phyloP scores from a whole-genome alignment of 2,329 filamentous ascomycete genomes.

The Aspergillus quadrilineatus region DNA sequence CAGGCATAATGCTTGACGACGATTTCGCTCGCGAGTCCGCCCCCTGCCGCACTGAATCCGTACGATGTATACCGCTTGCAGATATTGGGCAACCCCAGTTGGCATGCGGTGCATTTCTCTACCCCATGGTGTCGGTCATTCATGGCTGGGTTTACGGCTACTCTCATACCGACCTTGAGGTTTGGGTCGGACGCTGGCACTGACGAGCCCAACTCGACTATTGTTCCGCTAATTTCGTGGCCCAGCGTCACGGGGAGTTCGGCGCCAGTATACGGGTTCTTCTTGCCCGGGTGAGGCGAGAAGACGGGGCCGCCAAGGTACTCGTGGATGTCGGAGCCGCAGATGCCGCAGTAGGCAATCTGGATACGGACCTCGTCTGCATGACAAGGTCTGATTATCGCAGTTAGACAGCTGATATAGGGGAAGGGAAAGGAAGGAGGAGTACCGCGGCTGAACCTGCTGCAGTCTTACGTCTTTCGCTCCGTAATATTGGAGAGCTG shows the following conservation, averaged over 20 bases:
- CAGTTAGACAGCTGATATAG: not conserved
- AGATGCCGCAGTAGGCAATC: conserved; percentile 9
- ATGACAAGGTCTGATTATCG: not conserved
- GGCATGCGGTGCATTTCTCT: not conserved
- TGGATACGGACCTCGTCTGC: conserved; percentile 6
- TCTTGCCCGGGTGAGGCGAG: not conserved
- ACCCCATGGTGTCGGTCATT: conserved; percentile 3
- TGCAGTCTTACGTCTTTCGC: not conserved
- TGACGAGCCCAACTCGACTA: not conserved
- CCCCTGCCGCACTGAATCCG: not conserved
- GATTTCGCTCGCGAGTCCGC: not conserved
- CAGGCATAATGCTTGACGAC: conserved; percentile 1
- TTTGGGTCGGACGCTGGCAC: not conserved
- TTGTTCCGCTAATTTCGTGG: not conserved
- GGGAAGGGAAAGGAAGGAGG: not conserved
- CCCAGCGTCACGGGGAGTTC: not conserved
- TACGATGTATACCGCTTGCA: not conserved
- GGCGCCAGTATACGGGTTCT: not conserved
- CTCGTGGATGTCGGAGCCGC: conserved; percentile 5
- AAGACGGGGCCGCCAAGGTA: conserved; percentile 4
- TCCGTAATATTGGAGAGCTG: not conserved
- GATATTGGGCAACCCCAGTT: not conserved
- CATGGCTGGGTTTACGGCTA: not conserved
- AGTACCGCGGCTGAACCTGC: not conserved
- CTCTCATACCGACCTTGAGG: not conserved